Evolutionary conservation across 768 basidiomycete species (phyloP).

Genomic region (Macrolepiota dolichaula): DNA sequence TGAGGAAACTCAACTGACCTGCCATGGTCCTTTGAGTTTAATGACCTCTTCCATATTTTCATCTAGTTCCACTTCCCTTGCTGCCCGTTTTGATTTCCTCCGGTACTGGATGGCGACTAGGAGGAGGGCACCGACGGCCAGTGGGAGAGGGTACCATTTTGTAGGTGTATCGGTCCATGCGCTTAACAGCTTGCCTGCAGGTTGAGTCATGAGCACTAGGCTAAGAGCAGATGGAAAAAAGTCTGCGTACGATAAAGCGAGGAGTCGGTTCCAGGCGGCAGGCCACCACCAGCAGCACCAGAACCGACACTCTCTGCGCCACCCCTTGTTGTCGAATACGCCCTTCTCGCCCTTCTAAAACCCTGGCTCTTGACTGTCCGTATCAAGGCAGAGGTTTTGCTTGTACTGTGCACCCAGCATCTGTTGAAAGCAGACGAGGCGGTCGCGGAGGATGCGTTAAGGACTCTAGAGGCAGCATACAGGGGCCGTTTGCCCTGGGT

Average conservation of each 20-base stretch:
- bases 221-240: slow-evolving; percentile 5
- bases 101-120: slow-evolving; percentile 77
- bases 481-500: slow-evolving; percentile 53
- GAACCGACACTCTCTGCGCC: slow-evolving; percentile 22
- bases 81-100: slow-evolving; percentile 45
- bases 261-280: slow-evolving; percentile 26
- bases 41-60: slow-evolving; percentile 82
- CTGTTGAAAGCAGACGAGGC: slow-evolving; percentile 46
- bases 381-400: slow-evolving; percentile 47
- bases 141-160: slow-evolving; percentile 92
- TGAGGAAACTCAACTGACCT: slow-evolving; percentile 48
- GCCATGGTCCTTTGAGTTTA: slow-evolving; percentile 87
- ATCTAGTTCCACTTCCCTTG: slow-evolving; percentile 71
- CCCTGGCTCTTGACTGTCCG: slow-evolving; percentile 39
- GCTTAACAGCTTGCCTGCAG: slow-evolving; percentile 58
- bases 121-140: slow-evolving; percentile 87
- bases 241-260: slow-evolving; percentile 51
- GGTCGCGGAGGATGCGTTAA: slow-evolving; percentile 45
- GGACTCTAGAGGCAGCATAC: slow-evolving; percentile 53
- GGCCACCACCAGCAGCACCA: slow-evolving; percentile 11
- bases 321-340: slow-evolving; percentile 33
- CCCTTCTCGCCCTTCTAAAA: slow-evolving; percentile 31
- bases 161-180: slow-evolving; percentile 88
- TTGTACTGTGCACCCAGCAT: slow-evolving; percentile 53
- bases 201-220: neutral